Evolutionary conservation across 495 filamentous ascomycete species (phyloP).

Genomic region (Thermothielavioides terrestris): DNA sequence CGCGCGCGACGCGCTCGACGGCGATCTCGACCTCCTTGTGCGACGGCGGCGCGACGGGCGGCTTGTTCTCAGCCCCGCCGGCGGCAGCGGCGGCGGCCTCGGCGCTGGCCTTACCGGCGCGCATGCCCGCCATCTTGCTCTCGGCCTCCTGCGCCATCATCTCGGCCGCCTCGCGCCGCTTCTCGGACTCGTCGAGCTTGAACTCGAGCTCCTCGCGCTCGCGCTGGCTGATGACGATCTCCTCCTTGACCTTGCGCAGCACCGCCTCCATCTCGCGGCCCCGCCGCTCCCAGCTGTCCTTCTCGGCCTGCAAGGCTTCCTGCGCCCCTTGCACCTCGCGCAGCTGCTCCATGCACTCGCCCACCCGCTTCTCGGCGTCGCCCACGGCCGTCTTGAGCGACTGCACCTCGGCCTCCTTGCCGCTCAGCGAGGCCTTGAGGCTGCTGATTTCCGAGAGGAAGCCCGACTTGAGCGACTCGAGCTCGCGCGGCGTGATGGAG

Average conservation of each 20-base stretch:
- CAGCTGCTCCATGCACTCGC: constrained; percentile 69
- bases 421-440: constrained; percentile 77
- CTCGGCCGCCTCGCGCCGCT: constrained; percentile 54
- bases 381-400: constrained; percentile 76
- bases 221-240: constrained; percentile 64
- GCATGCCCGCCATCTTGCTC: constrained; percentile 60
- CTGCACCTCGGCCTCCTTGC: constrained; percentile 81
- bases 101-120: constrained; percentile 41
- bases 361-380: constrained; percentile 87
- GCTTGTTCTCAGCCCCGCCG: constrained; percentile 7
- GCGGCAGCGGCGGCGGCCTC: constrained; percentile 24
- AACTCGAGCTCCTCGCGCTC: constrained; percentile 66
- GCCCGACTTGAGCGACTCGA: constrained; percentile 81
- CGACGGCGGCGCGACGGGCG: constrained; percentile 14
- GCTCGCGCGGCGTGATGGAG: constrained; percentile 80
- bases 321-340: constrained; percentile 62
- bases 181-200: constrained; percentile 66
- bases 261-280: constrained; percentile 78
- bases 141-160: constrained; percentile 62
- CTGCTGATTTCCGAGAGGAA: constrained; percentile 86
- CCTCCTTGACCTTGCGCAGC: constrained; percentile 66
- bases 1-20: constrained; percentile 81
- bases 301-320: constrained; percentile 66
- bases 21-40: constrained; percentile 67
- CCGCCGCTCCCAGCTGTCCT: constrained; percentile 72